phyloP scores from a whole-genome alignment of 1,139 yeast genomes.

The Pichia sp. region DNA sequence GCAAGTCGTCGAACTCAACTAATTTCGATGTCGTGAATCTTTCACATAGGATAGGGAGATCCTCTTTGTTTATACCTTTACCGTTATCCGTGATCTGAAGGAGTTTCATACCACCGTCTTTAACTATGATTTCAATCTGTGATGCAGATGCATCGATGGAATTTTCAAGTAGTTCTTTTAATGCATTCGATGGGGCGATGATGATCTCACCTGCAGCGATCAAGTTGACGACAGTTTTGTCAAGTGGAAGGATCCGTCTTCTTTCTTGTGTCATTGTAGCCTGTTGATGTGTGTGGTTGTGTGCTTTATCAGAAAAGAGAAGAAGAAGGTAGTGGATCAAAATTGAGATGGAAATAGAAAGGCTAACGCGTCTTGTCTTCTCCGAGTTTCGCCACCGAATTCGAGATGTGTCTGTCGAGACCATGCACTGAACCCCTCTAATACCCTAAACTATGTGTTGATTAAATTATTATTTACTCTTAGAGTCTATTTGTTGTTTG shows the following conservation, averaged over 20 bases:
- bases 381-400: too few relatives aligned
- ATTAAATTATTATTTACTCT: too few relatives aligned
- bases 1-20: conserved; percentile 47
- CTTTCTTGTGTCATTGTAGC: conserved; percentile 7
- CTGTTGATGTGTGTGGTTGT: neutral
- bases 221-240: conserved; percentile 70
- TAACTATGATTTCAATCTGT: conserved; percentile 47
- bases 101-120: conserved; percentile 54
- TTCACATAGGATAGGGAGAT: conserved; percentile 50
- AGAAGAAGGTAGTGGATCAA: neutral
- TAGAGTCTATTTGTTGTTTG: too few relatives aligned
- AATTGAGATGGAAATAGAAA: too few relatives aligned
- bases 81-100: conserved; percentile 58
- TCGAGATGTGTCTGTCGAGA: too few relatives aligned
- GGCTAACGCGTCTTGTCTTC: too few relatives aligned
- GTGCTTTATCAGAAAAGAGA: neutral
- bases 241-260: conserved; percentile 44
- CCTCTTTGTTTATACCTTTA: conserved; percentile 45
- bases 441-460: too few relatives aligned
- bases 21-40: conserved; percentile 59
- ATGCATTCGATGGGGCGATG: conserved; percentile 82
- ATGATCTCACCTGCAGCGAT: conserved; percentile 99
- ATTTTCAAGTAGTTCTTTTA: conserved; percentile 56
- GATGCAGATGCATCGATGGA: conserved; percentile 52
- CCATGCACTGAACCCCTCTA: too few relatives aligned